Percentiles rank a stretch among this genome's conserved stretches.
Evolutionary conservation across 345 rosid genomes (phyloP).

Genomic region (Stellera chamaejasme): DNA sequence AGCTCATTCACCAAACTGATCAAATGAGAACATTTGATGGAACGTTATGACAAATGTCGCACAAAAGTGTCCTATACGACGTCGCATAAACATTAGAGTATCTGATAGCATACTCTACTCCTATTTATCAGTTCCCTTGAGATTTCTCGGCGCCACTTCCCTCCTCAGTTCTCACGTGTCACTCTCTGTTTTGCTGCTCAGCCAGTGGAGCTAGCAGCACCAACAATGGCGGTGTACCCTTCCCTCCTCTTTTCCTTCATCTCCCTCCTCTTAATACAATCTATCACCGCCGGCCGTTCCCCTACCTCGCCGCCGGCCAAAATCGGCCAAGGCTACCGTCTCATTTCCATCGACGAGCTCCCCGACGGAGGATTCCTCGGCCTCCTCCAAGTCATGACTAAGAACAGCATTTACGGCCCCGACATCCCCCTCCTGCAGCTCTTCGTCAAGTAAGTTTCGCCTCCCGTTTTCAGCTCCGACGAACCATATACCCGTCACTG

Average conservation of each 20-base stretch:
- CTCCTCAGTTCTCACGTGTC: no score
- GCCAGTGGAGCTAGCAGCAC: background rate
- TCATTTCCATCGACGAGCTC: slow-evolving; percentile 67
- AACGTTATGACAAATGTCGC: background rate
- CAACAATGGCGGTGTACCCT: slow-evolving; percentile 14
- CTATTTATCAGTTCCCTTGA: no score
- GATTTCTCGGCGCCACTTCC: no score
- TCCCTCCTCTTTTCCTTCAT: slow-evolving; percentile 2
- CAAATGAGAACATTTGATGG: background rate
- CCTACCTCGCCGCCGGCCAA: slow-evolving; percentile 25
- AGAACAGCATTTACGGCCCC: slow-evolving; percentile 69
- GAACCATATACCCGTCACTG: background rate
- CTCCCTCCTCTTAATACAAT: slow-evolving; percentile 24
- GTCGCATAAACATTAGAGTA: no score
- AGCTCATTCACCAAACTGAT: background rate
- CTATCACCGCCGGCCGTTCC: slow-evolving; percentile 22
- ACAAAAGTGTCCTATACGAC: background rate
- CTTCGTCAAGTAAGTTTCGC: slow-evolving; percentile 58
- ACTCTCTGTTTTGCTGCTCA: background rate
- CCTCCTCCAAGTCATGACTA: slow-evolving; percentile 68
- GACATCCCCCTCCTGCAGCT: slow-evolving; percentile 74
- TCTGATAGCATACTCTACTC: no score
- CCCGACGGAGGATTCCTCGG: slow-evolving; percentile 72
- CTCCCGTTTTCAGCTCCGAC: background rate
- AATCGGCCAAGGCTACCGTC: slow-evolving; percentile 86